Evolutionary conservation across 805 yeast genomes (phyloP).

Genomic region (Wickerhamomyces rabaulensis): DNA sequence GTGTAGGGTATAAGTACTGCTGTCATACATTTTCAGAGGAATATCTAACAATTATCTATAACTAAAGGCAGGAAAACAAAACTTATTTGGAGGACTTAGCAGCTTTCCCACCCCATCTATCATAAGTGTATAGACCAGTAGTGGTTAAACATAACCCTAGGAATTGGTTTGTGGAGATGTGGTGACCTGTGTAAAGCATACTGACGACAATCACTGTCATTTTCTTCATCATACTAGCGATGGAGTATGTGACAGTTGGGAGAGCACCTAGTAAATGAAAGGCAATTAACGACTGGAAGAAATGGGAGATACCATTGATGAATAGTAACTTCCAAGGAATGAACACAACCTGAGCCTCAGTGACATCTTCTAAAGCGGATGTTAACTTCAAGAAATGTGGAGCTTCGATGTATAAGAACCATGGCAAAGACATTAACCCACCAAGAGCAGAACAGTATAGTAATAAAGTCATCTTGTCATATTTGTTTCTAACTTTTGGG

Average conservation of each 20-base stretch:
- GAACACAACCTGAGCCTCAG: conserved; percentile 22
- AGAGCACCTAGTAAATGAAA: conserved; percentile 76
- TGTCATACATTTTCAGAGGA: no score
- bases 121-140: conserved; percentile 56
- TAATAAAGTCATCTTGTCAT: conserved; percentile 78
- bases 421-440: conserved; percentile 61
- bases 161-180: conserved; percentile 38
- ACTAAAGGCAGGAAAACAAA: no score
- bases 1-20: no score
- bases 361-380: conserved; percentile 10
- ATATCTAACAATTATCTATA: no score
- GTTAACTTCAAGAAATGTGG: conserved; percentile 23
- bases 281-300: conserved; percentile 73
- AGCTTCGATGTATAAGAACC: conserved; percentile 65
- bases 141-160: conserved; percentile 48
- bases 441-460: conserved; percentile 77
- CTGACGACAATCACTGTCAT: conserved; percentile 80
- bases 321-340: conserved; percentile 47
- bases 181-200: conserved; percentile 55
- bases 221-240: conserved; percentile 84
- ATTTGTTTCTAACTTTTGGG: conserved; percentile 34
- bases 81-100: neutral
- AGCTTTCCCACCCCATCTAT: conserved; percentile 42
- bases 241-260: conserved; percentile 80
- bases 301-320: conserved; percentile 72